phyloP scores from a whole-genome alignment of 805 yeast species.

The Lipomyces sp. region DNA sequence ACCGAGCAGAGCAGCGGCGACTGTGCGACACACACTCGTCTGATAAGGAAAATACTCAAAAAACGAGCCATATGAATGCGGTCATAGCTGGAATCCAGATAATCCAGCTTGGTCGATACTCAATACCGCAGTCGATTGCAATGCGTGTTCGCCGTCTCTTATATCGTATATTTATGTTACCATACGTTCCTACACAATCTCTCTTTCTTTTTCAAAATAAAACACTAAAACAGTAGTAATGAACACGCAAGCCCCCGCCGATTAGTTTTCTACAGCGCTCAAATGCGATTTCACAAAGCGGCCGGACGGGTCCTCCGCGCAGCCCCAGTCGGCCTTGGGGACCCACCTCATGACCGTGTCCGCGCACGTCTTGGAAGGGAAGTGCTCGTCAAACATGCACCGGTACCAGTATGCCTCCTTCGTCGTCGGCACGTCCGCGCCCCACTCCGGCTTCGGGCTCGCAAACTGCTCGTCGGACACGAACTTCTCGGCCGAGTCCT shows the following conservation, averaged over 20 bases:
- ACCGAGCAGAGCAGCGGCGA: too few species aligned
- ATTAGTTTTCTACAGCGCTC: constrained; percentile 51
- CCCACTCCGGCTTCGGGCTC: constrained; percentile 94
- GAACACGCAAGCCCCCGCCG: too few species aligned
- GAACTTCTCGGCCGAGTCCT: constrained; percentile 86
- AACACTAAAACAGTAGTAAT: too few species aligned
- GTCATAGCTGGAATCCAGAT: too few species aligned
- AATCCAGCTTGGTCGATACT: too few species aligned
- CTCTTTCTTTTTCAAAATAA: too few species aligned
- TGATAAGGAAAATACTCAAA: too few species aligned
- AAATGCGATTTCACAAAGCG: constrained; percentile 92
- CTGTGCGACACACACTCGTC: too few species aligned
- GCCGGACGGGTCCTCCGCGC: constrained; percentile 98
- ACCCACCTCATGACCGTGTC: constrained; percentile 98
- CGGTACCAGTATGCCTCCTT: constrained; percentile 99
- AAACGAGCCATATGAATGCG: too few species aligned
- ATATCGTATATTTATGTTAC: background rate
- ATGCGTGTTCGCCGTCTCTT: background rate
- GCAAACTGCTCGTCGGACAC: constrained; percentile 89
- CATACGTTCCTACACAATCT: too few species aligned
- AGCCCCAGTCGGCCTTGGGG: constrained; percentile 99
- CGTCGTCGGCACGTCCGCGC: constrained; percentile 87
- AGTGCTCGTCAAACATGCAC: constrained; percentile 88
- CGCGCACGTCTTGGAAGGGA: constrained; percentile 90
- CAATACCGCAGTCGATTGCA: too few species aligned